Evolutionary conservation across 176 grass and related monocot genomes (phyloP), one percentile per base, ranked within the genome.

Genomic region (Oryza nivara): DNA sequence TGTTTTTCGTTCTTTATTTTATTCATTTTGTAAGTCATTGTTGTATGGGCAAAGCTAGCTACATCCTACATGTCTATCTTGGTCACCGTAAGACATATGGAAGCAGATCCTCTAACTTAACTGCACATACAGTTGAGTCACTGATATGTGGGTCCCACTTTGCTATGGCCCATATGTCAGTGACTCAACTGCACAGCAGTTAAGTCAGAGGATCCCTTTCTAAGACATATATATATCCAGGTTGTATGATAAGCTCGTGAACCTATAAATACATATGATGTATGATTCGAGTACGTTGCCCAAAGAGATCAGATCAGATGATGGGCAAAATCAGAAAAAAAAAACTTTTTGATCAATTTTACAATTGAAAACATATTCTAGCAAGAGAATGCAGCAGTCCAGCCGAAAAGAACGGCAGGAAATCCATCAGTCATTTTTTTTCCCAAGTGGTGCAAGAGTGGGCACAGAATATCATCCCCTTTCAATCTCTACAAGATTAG

Each of bases 371-470:
- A 20, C 19, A 58, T 19, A 49, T 49, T 65, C 15, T 58, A 9
- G 52, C 67, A 79, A 54, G 3, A 7, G 38, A 19, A 19, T 36
- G 4, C 49, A 70, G 40, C 44, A 22, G 20, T 81, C 47, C 41
- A 52, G 34, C 67, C 20, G 68, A 30, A 72, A 82, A 72, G 68
- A 44, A 5, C 79, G 67, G 67, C 67, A 7, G 12, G 6, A 70
- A 81, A 81, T 58, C 47, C 32, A 26, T 71, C 11, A 4, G 0
- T 36, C n/a, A 44, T 82, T 38, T 13, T 44, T 44, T 82, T 58
- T 82, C 28, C 44, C 68, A 56, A 75, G 16, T 86, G 60, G 45
- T 20, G 30, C 56, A 3, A 43, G 65, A 30, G 70, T 80, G 84
- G 77, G 60, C 70, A 43, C 16, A 56, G 70, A 74, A 80, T 75